Evolutionary conservation across 129 eudicot species (phyloP).

Genomic region (Kitagawia praeruptora): DNA sequence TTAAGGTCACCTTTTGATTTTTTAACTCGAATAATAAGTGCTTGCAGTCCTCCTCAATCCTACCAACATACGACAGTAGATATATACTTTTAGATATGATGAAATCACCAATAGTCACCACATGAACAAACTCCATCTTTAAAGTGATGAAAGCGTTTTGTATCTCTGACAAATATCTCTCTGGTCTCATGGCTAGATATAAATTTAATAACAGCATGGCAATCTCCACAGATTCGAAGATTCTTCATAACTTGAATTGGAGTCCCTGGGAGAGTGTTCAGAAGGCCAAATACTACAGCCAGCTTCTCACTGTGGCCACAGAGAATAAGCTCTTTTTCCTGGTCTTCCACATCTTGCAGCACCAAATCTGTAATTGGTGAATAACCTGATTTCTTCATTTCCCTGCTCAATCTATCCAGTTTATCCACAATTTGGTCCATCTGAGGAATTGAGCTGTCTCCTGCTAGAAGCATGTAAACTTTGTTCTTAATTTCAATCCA

Average conservation of each 20-base stretch:
- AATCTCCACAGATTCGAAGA: slow-evolving; percentile 35
- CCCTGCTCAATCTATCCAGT: slow-evolving; percentile 36
- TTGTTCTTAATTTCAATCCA: slow-evolving; percentile 90
- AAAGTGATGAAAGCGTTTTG: slow-evolving; percentile 86
- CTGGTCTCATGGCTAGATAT: slow-evolving; percentile 58
- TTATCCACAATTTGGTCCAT: slow-evolving; percentile 51
- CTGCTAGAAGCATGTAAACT: slow-evolving; percentile 81
- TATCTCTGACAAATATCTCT: slow-evolving; percentile 77
- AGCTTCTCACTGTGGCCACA: slow-evolving; percentile 94
- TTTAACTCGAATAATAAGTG: too few relatives aligned
- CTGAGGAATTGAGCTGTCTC: slow-evolving; percentile 74
- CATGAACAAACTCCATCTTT: slow-evolving; percentile 81
- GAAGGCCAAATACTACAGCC: slow-evolving; percentile 73
- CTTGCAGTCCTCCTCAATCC: too few relatives aligned
- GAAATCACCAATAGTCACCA: slow-evolving; percentile 83
- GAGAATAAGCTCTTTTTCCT: slow-evolving; percentile 78
- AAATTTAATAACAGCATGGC: slow-evolving; percentile 60
- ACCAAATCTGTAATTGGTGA: slow-evolving; percentile 55
- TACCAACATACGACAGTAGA: too few relatives aligned
- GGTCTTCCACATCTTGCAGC: slow-evolving; percentile 96
- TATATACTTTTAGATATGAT: not conserved
- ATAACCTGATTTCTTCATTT: slow-evolving; percentile 68
- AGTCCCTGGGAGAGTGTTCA: slow-evolving; percentile 64
- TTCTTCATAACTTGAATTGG: slow-evolving; percentile 73
- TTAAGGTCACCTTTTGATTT: too few relatives aligned